Base-by-base conservation (phyloP, 176 grass and related monocot genomes). In the Lolium rigidum region DNA sequence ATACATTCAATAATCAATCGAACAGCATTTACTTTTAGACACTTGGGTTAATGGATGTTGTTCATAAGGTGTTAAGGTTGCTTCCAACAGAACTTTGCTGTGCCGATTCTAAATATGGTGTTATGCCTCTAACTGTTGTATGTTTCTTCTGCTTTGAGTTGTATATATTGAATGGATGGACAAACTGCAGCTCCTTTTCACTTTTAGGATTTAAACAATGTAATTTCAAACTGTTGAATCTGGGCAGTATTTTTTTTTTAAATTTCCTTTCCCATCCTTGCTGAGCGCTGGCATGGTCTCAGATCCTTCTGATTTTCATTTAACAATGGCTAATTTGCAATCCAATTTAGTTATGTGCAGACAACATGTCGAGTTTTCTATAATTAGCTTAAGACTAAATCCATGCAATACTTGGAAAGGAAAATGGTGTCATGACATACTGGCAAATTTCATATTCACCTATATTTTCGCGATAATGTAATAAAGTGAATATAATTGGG, bases 281-380 rank as follows among this genome's bases (percentile, higher is more conserved):
- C 14, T 43, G 60, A 65, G 64, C 1, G 22, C 48, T 26, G 31
- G 2, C 43, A 73, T 48, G 14, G 35, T 50, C 68, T n/a, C 6
- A 16, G 8, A 80, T 79, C 56, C 28, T 49, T 80, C 50, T 79
- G 21, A 39, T 70, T 57, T 61, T 61, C 59, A 61, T 61, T 24
- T 61, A 61, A 24, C 59, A 38, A 55, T n/a, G 44, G 62, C 67
- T 41, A 10, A 26, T 38, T 59, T 16, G 11, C 17, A 82, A 17
- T 82, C 49, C 4, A 8, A 2, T 54, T 54, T 54, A 54, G 51
- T 54, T 54, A 17, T 54, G 15, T 56, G 54, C 54, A 56, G 54
- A 56, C 54, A 20, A 56, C 54, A 20, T 56, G 54, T 81, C 41
- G 48, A 65, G 2, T 65, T 56, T 64, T 28, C 63, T 35, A 15